Conservation (phyloP, 2,329 filamentous ascomycete species). For the Xylariaceae sp. region DNA sequence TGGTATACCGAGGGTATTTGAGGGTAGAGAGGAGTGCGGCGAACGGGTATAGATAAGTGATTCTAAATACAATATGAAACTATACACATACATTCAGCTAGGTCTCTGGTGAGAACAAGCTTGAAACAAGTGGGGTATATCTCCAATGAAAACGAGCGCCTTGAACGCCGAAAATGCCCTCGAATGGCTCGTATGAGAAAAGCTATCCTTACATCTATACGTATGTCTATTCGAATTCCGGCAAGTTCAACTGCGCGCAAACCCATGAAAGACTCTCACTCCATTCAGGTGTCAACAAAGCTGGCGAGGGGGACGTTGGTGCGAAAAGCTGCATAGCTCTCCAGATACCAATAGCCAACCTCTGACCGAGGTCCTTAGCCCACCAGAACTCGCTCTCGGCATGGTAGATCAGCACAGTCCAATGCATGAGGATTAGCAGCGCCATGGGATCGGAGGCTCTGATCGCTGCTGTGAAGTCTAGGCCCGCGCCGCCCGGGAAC, state of each 20-base stretch:
- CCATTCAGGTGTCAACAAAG: slow-evolving; percentile 32
- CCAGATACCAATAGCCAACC: slow-evolving; percentile 37
- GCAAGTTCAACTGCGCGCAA: slow-evolving; percentile 31
- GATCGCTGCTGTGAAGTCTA: slow-evolving; percentile 42
- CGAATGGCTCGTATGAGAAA: neutral
- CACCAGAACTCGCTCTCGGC: slow-evolving; percentile 38
- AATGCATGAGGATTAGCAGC: slow-evolving; percentile 47
- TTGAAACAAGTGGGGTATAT: slow-evolving; percentile 19
- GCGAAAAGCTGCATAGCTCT: slow-evolving; percentile 32
- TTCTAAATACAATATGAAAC: neutral
- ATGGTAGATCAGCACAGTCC: slow-evolving; percentile 44
- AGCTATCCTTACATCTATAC: neutral
- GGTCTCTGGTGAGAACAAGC: neutral
- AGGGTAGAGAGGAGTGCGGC: neutral
- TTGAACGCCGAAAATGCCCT: slow-evolving; percentile 8
- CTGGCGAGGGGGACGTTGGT: slow-evolving; percentile 11
- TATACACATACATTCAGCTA: slow-evolving; percentile 1
- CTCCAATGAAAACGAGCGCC: slow-evolving; percentile 7
- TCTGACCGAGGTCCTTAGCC: slow-evolving; percentile 28
- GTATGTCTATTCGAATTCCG: neutral
- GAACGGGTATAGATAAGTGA: no score
- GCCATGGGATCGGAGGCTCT: slow-evolving; percentile 44
- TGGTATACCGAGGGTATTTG: no score
- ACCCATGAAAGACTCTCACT: slow-evolving; percentile 40
- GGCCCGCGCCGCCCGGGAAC: slow-evolving; percentile 42